Percentiles rank a stretch among this genome's conserved stretches.
Evolutionary conservation across 75 land plant species (phyloP).

Genomic region (Pinus albicaulis): DNA sequence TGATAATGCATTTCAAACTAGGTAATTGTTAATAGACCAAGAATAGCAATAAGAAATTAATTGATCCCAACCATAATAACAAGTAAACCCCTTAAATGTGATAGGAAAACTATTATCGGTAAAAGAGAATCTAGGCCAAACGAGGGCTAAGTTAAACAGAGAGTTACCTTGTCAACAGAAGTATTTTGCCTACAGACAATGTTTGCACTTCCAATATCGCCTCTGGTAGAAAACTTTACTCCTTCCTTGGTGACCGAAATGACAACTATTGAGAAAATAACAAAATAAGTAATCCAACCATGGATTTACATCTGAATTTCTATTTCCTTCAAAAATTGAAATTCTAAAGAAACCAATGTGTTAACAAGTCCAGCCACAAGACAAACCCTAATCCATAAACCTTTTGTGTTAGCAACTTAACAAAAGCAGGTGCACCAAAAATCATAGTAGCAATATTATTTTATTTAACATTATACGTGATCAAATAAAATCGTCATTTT

Average conservation of each 20-base stretch:
- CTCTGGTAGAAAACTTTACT: conserved; percentile 43
- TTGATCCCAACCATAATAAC: neutral
- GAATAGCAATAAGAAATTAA: neutral
- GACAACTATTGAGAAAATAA: conserved; percentile 17
- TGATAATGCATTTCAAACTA: neutral
- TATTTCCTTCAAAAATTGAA: too few species aligned
- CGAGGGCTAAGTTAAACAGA: neutral
- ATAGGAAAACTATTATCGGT: neutral
- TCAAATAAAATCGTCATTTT: neutral
- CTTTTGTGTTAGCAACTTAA: too few species aligned
- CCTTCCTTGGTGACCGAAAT: conserved; percentile 57
- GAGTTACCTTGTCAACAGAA: conserved; percentile 38
- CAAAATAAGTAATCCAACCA: conserved; percentile 2
- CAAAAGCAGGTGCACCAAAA: too few species aligned
- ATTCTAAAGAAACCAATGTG: too few species aligned
- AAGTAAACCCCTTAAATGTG: neutral
- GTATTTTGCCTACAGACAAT: conserved; percentile 47
- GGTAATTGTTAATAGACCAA: neutral
- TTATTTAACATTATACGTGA: too few species aligned
- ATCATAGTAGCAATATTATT: conserved; percentile 13
- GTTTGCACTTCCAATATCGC: conserved; percentile 52
- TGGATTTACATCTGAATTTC: neutral
- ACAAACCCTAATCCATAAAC: too few species aligned
- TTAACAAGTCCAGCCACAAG: too few species aligned
- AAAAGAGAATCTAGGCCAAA: too few species aligned